A percentile compares a stretch with the other conserved stretches of the same genome.
These are phyloP conservation scores for Fusarium globosum DNA, from an alignment of 2,329 filamentous ascomycete genomes.

Conservation along the genomic window DNA sequence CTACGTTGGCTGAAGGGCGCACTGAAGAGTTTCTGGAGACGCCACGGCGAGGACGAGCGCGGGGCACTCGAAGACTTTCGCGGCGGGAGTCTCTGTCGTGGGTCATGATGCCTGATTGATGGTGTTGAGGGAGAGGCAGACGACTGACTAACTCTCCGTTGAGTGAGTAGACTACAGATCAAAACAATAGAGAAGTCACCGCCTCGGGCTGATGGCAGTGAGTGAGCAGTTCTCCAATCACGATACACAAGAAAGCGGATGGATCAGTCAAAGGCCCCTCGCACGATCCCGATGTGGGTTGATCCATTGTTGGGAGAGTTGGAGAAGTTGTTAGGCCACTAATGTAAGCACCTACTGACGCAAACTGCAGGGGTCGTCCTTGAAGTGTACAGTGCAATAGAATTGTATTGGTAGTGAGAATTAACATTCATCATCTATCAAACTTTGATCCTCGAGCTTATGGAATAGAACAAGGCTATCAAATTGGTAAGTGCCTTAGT, in stretches of 20 bases:
- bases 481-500: not conserved
- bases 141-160: constrained; percentile 18
- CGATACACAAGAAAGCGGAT: constrained; percentile 30
- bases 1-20: constrained; percentile 40
- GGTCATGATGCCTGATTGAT: constrained; percentile 37
- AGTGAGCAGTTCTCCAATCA: constrained; percentile 41
- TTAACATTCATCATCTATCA: not conserved
- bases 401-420: not conserved
- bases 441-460: not conserved
- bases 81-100: constrained; percentile 40
- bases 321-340: not conserved
- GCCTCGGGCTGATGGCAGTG: constrained; percentile 15
- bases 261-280: constrained; percentile 30
- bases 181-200: constrained; percentile 25
- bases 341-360: constrained; percentile 5
- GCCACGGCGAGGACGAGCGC: constrained; percentile 32
- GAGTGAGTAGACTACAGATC: not conserved
- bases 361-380: constrained; percentile 2
- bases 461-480: not conserved
- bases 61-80: constrained; percentile 47
- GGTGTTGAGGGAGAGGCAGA: constrained; percentile 10
- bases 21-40: constrained; percentile 39
- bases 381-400: not conserved
- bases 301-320: constrained; percentile 22
- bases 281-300: constrained; percentile 35